A percentile compares a stretch with the other conserved stretches of the same genome.
Evolutionary conservation across 495 filamentous ascomycete species (phyloP).

Genomic region (Tuber magnatum): DNA sequence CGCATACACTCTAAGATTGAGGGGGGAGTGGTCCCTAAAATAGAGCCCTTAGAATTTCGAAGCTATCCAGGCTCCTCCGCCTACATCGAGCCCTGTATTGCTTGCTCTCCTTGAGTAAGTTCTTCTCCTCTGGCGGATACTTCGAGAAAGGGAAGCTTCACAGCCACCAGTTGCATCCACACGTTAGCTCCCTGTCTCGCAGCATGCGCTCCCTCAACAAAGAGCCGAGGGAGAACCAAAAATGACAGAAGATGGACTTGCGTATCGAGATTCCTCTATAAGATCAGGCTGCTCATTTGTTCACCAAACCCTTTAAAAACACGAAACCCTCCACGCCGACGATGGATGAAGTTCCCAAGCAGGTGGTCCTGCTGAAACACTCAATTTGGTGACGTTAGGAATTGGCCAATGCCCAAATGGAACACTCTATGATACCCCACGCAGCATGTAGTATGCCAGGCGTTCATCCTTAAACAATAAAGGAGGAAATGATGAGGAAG

Average conservation of each 20-base stretch:
- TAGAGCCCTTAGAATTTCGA: neutral
- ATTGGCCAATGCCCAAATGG: neutral
- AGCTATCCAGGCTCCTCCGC: neutral
- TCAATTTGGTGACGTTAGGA: neutral
- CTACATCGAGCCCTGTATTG: neutral
- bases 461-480: neutral
- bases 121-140: neutral
- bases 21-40: neutral
- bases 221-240: neutral
- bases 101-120: neutral
- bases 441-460: neutral
- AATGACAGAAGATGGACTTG: neutral
- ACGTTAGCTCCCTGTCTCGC: neutral
- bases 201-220: neutral
- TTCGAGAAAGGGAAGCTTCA: neutral
- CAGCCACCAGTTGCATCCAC: neutral
- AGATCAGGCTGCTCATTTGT: neutral
- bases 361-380: neutral
- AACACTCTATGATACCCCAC: neutral
- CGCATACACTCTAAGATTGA: neutral
- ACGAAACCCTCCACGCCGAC: neutral
- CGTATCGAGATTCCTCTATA: neutral
- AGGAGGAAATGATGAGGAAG: neutral
- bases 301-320: neutral
- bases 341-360: neutral